A percentile compares a stretch with the other conserved stretches of the same genome.
Evolutionary conservation across 768 basidiomycete genomes (phyloP).

Genomic region (Suillus ampliporus): DNA sequence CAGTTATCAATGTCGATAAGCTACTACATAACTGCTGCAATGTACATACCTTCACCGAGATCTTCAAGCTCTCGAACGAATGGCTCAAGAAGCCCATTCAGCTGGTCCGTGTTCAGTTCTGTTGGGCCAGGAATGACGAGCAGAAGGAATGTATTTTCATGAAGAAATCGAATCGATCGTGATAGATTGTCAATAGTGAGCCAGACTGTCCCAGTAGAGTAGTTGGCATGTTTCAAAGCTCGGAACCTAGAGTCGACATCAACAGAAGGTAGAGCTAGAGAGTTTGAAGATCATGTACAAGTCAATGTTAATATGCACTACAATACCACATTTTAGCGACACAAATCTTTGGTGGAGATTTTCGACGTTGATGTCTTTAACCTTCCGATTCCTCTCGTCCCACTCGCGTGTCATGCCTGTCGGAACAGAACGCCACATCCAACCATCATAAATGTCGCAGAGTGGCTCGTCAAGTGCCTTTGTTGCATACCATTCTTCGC

Average conservation of each 20-base stretch:
- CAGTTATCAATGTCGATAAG: not conserved
- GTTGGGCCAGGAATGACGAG: not conserved
- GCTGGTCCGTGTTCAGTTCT: not conserved
- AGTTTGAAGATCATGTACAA: not conserved
- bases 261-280: not conserved
- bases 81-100: not conserved
- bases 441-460: not conserved
- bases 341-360: not conserved
- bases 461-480: not conserved
- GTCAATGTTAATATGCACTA: not conserved
- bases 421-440: not conserved
- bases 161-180: not conserved
- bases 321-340: not conserved
- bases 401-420: not conserved
- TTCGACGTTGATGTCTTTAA: not conserved
- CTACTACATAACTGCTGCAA: not conserved
- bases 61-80: not conserved
- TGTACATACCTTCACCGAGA: not conserved
- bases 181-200: not conserved
- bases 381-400: not conserved
- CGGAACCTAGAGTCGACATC: not conserved
- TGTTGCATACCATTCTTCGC: not conserved
- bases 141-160: not conserved
- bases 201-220: not conserved
- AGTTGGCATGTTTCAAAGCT: not conserved